Conservation (phyloP, 2,329 filamentous ascomycete genomes). For the Diplodia scrobiculata region DNA sequence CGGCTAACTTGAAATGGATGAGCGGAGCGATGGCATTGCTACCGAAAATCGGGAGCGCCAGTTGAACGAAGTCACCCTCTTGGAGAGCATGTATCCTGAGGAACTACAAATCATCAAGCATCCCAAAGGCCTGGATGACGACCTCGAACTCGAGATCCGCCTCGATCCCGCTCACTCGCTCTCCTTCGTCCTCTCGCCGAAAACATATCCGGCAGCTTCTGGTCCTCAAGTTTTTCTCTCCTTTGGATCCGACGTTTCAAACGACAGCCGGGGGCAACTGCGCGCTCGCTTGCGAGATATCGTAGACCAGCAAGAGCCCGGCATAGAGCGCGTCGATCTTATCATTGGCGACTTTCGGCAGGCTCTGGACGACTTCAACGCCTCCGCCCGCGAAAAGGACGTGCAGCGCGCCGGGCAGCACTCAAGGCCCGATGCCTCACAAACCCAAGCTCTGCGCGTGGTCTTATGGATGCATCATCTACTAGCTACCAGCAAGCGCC, state of each 20-base stretch:
- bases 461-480: constrained; percentile 29
- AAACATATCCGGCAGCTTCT: constrained; percentile 10
- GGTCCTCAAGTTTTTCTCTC: constrained; percentile 13
- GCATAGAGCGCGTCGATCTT: constrained; percentile 25
- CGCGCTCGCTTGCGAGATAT: constrained; percentile 10
- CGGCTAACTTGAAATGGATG: not conserved
- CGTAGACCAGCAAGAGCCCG: constrained; percentile 10
- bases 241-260: constrained; percentile 4
- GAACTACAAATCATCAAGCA: constrained; percentile 22
- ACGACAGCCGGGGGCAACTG: not conserved
- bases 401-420: not conserved
- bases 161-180: constrained; percentile 4
- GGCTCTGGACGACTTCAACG: constrained; percentile 29
- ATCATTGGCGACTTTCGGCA: constrained; percentile 27
- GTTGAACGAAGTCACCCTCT: constrained; percentile 20
- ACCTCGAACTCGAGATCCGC: constrained; percentile 10
- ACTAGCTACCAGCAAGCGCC: constrained; percentile 24
- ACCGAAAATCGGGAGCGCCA: constrained; percentile 25
- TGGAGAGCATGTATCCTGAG: constrained; percentile 27
- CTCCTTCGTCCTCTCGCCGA: constrained; percentile 21
- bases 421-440: not conserved
- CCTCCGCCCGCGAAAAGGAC: constrained; percentile 22
- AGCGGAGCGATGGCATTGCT: not conserved
- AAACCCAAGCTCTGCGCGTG: constrained; percentile 21
- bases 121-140: constrained; percentile 10